A percentile compares a stretch with the other conserved stretches of the same genome.
phyloP scores from a whole-genome alignment of 1,284 basidiomycete species.

The Leccinum angustisporum region DNA sequence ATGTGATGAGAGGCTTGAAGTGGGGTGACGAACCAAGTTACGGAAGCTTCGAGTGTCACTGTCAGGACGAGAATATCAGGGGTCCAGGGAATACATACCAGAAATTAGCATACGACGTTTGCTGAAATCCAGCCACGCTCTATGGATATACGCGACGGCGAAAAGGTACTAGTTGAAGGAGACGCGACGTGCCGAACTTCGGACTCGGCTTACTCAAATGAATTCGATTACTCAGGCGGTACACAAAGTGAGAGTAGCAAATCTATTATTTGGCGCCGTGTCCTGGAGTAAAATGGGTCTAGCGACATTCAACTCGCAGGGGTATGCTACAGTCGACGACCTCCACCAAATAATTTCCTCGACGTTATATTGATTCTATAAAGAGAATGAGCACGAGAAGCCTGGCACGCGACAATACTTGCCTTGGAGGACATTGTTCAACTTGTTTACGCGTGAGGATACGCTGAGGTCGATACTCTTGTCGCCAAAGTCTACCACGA shows the following conservation, averaged over 20 bases:
- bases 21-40: conserved; percentile 28
- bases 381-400: conserved; percentile 10
- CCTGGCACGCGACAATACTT: conserved; percentile 24
- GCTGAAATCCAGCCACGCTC: background rate
- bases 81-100: conserved; percentile 6
- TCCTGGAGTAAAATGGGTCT: conserved; percentile 2
- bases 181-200: background rate
- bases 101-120: conserved; percentile 16
- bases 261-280: background rate
- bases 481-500: conserved; percentile 97
- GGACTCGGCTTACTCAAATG: background rate
- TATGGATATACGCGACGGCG: background rate
- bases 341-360: conserved; percentile 2
- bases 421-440: conserved; percentile 88
- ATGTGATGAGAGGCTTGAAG: background rate
- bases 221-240: background rate
- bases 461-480: conserved; percentile 97
- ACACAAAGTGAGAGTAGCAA: background rate
- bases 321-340: conserved; percentile 3
- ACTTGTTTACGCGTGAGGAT: conserved; percentile 89
- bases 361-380: conserved; percentile 39
- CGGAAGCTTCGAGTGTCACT: conserved; percentile 7
- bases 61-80: background rate
- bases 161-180: background rate
- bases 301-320: background rate